phyloP scores from a whole-genome alignment of 2,329 filamentous ascomycete species.

The Thyridium curvatum region DNA sequence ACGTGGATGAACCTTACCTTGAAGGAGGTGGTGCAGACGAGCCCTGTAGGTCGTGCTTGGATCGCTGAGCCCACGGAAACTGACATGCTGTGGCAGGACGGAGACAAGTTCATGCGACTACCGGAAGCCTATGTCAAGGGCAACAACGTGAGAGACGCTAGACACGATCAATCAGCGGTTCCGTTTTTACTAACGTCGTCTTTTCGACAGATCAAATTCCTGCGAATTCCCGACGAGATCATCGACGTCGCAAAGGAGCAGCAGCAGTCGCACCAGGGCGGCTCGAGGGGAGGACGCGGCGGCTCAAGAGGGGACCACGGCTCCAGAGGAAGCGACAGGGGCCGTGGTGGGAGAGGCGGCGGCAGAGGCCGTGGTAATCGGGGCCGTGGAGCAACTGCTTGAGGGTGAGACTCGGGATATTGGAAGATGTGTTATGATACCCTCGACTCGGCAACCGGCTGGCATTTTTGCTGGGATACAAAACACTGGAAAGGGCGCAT shows the following conservation, averaged over 20 bases:
- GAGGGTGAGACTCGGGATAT: constrained; percentile 6
- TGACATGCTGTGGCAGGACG: constrained; percentile 53
- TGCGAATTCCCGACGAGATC: constrained; percentile 93
- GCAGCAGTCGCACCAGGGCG: constrained; percentile 64
- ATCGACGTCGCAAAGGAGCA: constrained; percentile 91
- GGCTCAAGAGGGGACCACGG: constrained; percentile 50
- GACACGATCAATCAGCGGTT: too few relatives aligned
- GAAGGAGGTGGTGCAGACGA: constrained; percentile 96
- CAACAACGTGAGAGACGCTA: constrained; percentile 68
- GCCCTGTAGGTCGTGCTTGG: constrained; percentile 49
- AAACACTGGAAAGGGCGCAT: too few relatives aligned
- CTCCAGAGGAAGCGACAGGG: constrained; percentile 48
- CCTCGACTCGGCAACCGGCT: background rate
- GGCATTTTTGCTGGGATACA: too few relatives aligned
- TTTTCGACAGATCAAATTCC: constrained; percentile 80
- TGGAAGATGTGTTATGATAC: constrained; percentile 1
- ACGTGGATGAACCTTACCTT: constrained; percentile 99
- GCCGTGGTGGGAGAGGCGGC: constrained; percentile 49
- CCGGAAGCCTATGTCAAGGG: constrained; percentile 95
- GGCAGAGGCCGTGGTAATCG: constrained; percentile 49
- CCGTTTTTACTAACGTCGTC: constrained; percentile 14
- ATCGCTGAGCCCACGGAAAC: constrained; percentile 5
- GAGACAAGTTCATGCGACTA: constrained; percentile 86
- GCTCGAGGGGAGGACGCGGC: constrained; percentile 42
- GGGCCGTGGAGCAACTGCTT: constrained; percentile 13